A percentile compares a stretch with the other conserved stretches of the same genome.
Evolutionary conservation across 108 stramenopile species (phyloP).

Genomic region (Parmales sp.): DNA sequence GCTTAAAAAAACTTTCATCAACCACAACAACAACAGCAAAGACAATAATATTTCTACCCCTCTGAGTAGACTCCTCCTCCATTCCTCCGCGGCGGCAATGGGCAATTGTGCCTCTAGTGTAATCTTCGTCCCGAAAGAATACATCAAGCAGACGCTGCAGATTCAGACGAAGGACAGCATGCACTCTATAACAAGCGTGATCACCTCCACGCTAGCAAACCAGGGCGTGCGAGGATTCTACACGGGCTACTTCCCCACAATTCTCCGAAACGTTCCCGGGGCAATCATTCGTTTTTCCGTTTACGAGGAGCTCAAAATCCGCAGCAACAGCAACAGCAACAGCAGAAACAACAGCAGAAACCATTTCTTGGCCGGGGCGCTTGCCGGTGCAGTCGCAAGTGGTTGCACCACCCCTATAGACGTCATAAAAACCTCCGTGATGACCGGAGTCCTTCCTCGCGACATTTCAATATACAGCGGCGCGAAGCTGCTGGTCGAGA

Average conservation of each 20-base stretch:
- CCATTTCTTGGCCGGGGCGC: conserved; percentile 41
- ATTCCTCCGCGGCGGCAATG: conserved; percentile 49
- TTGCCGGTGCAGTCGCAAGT: conserved; percentile 48
- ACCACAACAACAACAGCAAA: background rate
- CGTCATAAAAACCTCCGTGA: conserved; percentile 53
- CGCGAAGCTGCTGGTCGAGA: conserved; percentile 17
- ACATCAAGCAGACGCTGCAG: conserved; percentile 58
- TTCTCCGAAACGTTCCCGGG: conserved; percentile 58
- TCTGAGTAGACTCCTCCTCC: conserved; percentile 26
- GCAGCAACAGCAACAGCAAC: background rate
- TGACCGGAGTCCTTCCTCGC: conserved; percentile 28
- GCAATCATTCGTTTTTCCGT: conserved; percentile 51
- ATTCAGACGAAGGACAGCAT: conserved; percentile 16
- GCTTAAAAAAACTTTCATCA: background rate
- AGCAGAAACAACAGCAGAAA: background rate
- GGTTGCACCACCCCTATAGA: conserved; percentile 57
- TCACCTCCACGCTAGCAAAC: conserved; percentile 15
- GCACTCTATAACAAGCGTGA: no score
- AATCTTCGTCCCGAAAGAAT: conserved; percentile 67
- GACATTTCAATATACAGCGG: conserved; percentile 19
- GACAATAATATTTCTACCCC: background rate
- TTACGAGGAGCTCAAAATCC: conserved; percentile 54
- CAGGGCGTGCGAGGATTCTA: conserved; percentile 50
- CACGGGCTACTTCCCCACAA: conserved; percentile 43
- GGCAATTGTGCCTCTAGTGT: conserved; percentile 52